Base-by-base conservation (phyloP, 495 filamentous ascomycete species). In the Talaromyces adpressus region DNA sequence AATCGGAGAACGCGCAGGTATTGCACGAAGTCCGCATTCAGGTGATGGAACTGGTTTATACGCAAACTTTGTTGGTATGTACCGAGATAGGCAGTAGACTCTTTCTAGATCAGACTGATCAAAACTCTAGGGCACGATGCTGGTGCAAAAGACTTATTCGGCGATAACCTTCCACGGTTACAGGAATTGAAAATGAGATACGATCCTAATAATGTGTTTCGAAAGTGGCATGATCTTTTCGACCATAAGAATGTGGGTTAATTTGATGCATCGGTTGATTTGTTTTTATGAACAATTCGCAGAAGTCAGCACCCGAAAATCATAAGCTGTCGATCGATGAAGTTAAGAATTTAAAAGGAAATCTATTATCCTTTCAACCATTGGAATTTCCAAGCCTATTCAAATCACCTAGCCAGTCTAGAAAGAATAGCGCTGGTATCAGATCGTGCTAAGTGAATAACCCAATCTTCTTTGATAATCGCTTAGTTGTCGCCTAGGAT, bases 161-260 rank as follows among this genome's bases (percentile, higher is more conserved):
- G 84, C 2, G 66, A 66, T n/a, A 84, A 85, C 57, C 69, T 79
- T 11, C 62, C 59, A 1, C 73, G 75, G 8, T 64, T 85, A 63
- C 72, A 76, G 62, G 66, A 65, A 18, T 36, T 85, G 45, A 85
- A 85, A 73, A 70, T 72, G 52, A 73, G 79, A 60, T 85, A 85
- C 62, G 83, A 87, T 64, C 81, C 83, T 0, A 74, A 69, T 1
- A 85, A 85, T 66, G 65, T 85, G 20, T 87, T 87, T 66, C 69
- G 77, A 59, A 76, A 79, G 64, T 66, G 62, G 65, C 68, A 66
- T 70, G 5, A 27, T 57, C 54, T 57, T 49, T 49, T 49, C 45
- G 45, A 49, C 18, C 2, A 49, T 49, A 49, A 49, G 45, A 49
- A 49, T 49, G 45, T 49, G 45, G 45, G 45, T 49, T 49, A 49